A percentile compares a stretch with the other conserved stretches of the same genome.
phyloP scores from a whole-genome alignment of 768 basidiomycete genomes.

The Termitomyces sp. region DNA sequence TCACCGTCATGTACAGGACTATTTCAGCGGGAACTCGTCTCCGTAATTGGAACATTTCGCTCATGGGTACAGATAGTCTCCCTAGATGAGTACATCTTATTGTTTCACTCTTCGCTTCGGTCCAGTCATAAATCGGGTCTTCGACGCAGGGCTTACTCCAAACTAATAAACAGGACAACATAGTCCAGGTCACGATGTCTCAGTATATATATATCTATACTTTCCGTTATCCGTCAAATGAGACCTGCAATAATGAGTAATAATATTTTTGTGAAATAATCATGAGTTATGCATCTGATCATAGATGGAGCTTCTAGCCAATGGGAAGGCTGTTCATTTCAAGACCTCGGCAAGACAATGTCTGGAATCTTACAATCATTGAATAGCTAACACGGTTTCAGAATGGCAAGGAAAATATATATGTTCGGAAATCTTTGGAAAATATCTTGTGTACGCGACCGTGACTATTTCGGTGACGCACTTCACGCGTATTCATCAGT shows the following conservation, averaged over 20 bases:
- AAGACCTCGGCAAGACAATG: constrained; percentile 2
- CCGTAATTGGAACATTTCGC: background rate
- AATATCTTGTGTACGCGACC: background rate
- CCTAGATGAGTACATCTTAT: background rate
- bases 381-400: background rate
- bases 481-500: background rate
- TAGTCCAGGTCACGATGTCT: background rate
- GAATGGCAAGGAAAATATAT: background rate
- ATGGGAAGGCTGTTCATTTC: background rate
- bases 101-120: background rate
- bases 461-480: background rate
- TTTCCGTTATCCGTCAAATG: too few species aligned
- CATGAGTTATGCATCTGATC: background rate
- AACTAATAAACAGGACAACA: background rate
- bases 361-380: background rate
- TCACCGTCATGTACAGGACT: background rate
- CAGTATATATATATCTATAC: background rate
- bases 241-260: background rate
- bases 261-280: background rate
- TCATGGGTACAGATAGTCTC: background rate
- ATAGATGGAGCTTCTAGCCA: background rate
- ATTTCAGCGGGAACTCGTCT: background rate
- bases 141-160: background rate
- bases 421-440: background rate
- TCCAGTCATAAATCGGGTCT: background rate